Base-by-base conservation (phyloP, 208 protist species). In the Leishmania amazonensis region DNA sequence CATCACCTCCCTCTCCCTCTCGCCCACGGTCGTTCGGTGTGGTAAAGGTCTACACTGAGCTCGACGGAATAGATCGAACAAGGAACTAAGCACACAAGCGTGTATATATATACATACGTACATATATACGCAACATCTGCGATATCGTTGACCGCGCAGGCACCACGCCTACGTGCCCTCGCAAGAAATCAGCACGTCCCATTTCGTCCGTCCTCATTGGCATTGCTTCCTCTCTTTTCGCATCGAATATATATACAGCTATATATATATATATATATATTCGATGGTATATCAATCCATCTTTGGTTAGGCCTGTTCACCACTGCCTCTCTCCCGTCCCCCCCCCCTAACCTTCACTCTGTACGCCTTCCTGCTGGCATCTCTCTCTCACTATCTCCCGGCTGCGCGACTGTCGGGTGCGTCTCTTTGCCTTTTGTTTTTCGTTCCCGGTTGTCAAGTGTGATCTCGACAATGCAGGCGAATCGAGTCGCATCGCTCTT, bases 401-500 rank as follows among this genome's bases (percentile, higher is more conserved):
- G 24, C 62, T 21, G 19, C 31, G 3, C 40, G 3, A 11, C 40
- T 51, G 1, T 21, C 68, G 35, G 45, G 40, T 17, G 42, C 5
- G 21, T 31, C 6, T 73, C 68, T 49, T 73, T 38, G 11, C 40
- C 21, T 51, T 49, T 24, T 49, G 24, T 1, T 31, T 19, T 73
- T 6, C 24, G 24, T 31, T 73, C 24, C 8, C 28, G 3, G 24
- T 17, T 73, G 68, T 28, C 62, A 35, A 40, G n/a, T 8, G 35
- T 8, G 19, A 62, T 54, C 40, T 38, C 31, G 1, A 82, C 75
- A 42, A 91, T 91, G 88, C 64, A 85, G 78, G 53, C 45, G 47
- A 93, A 89, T 54, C 78, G 87, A 28, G 77, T 96, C 13, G 87
- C 87, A n/a, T 45, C 86, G 71, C 78, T 93, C 60, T 89, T 97